Percentiles rank a stretch among this genome's conserved stretches.
These are phyloP conservation scores for Trametes gibbosa DNA, from an alignment of 768 basidiomycete genomes.

Conservation along the genomic window DNA sequence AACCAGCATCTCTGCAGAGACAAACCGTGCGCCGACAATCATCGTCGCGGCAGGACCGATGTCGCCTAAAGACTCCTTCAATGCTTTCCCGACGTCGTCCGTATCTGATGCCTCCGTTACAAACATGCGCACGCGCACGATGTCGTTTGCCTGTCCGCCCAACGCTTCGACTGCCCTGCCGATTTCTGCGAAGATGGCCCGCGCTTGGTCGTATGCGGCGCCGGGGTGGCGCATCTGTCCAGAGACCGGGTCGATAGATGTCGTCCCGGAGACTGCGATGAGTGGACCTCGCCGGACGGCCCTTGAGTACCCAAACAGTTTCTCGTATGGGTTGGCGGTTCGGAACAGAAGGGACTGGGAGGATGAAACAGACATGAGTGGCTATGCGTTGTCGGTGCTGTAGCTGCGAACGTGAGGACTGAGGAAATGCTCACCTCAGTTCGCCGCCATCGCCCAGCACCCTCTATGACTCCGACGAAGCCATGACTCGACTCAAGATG, in stretches of 20 bases:
- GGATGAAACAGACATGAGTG: not conserved
- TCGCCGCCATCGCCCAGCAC: not conserved
- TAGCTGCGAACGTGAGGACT: not conserved
- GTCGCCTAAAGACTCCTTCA: slow-evolving; percentile 44
- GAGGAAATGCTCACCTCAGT: not conserved
- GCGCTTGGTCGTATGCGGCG: slow-evolving; percentile 46
- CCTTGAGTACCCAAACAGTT: slow-evolving; percentile 49
- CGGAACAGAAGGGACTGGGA: slow-evolving; percentile 16
- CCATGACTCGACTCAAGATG: not conserved
- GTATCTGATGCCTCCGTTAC: slow-evolving; percentile 41
- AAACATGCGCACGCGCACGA: slow-evolving; percentile 50
- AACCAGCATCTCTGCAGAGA: slow-evolving; percentile 47
- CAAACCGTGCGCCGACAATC: slow-evolving; percentile 48
- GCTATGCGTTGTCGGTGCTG: not conserved
- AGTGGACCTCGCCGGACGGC: slow-evolving; percentile 50
- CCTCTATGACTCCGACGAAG: not conserved
- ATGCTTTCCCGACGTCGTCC: slow-evolving; percentile 31
- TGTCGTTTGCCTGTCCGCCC: slow-evolving; percentile 42
- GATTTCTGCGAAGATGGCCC: slow-evolving; percentile 45
- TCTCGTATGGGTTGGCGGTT: slow-evolving; percentile 51
- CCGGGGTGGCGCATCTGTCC: slow-evolving; percentile 40
- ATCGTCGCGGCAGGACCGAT: slow-evolving; percentile 51
- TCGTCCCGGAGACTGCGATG: slow-evolving; percentile 54
- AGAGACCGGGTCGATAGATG: slow-evolving; percentile 42
- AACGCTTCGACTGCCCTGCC: slow-evolving; percentile 40